Evolutionary conservation across 768 basidiomycete genomes (phyloP).

Genomic region (Clavaria fumosa): DNA sequence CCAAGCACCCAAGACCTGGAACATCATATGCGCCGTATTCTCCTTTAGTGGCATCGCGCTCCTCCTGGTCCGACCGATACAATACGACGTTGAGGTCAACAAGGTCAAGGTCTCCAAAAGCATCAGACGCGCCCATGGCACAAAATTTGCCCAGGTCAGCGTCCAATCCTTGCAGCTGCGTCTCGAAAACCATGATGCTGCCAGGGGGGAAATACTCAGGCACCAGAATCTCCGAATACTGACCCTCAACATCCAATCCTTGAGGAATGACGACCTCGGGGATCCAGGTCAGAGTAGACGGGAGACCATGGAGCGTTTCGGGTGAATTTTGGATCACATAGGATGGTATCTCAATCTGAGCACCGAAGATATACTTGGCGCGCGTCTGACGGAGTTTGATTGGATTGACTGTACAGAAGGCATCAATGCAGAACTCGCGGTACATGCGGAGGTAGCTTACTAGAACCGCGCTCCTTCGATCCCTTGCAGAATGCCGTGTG

Average conservation of each 20-base stretch:
- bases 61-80: constrained; percentile 83
- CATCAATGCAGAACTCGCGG: neutral
- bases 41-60: constrained; percentile 74
- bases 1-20: constrained; percentile 56
- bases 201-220: constrained; percentile 93
- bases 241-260: constrained; percentile 48
- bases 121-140: constrained; percentile 49
- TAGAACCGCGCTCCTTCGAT: constrained; percentile 61
- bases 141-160: constrained; percentile 60
- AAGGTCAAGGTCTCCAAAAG: constrained; percentile 57
- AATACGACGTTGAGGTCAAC: constrained; percentile 82
- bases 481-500: constrained; percentile 87
- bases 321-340: constrained; percentile 37
- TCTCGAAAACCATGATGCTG: constrained; percentile 85
- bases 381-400: constrained; percentile 70
- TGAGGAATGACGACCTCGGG: constrained; percentile 40
- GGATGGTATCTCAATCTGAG: constrained; percentile 51
- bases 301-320: constrained; percentile 51
- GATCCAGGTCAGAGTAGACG: constrained; percentile 52
- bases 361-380: constrained; percentile 71
- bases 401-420: constrained; percentile 46
- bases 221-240: constrained; percentile 63
- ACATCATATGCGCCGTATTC: constrained; percentile 73
- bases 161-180: constrained; percentile 64
- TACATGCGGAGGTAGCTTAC: constrained; percentile 29